phyloP scores from a whole-genome alignment of 345 rosid genomes.

The Litchi chinensis region DNA sequence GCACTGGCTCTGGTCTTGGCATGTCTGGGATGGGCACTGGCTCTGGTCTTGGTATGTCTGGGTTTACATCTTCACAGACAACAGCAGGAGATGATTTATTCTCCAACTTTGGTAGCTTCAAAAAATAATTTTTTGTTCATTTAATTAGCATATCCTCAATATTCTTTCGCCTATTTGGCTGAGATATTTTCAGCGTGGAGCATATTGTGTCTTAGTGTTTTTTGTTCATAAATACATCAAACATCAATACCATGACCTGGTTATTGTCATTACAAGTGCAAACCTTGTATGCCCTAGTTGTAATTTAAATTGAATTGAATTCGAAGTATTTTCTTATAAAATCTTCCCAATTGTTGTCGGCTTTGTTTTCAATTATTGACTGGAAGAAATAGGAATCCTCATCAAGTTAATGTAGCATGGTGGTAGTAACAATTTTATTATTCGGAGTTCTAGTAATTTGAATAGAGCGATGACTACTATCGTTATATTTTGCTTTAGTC shows the following conservation, averaged over 20 bases:
- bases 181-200: background rate
- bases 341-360: background rate
- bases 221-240: conserved; percentile 6
- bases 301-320: background rate
- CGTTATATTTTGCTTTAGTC: too few relatives aligned
- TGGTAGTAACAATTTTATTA: background rate
- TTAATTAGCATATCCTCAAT: background rate
- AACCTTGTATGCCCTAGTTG: background rate
- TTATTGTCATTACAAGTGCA: conserved; percentile 8
- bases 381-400: background rate
- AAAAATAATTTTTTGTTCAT: conserved; percentile 45
- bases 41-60: conserved; percentile 64
- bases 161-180: conserved; percentile 22
- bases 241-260: conserved; percentile 10
- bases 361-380: background rate
- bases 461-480: too few relatives aligned
- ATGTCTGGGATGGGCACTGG: conserved; percentile 39
- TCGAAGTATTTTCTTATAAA: background rate
- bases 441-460: background rate
- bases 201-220: conserved; percentile 16
- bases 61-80: conserved; percentile 46
- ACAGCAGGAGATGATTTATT: conserved; percentile 59
- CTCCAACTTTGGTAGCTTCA: conserved; percentile 63
- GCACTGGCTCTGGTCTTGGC: conserved; percentile 75
- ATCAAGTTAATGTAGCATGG: background rate